A percentile compares a stretch with the other conserved stretches of the same genome.
These are phyloP conservation scores for Colletotrichum sojae DNA, from an alignment of 2,329 filamentous ascomycete genomes.

Conservation along the genomic window DNA sequence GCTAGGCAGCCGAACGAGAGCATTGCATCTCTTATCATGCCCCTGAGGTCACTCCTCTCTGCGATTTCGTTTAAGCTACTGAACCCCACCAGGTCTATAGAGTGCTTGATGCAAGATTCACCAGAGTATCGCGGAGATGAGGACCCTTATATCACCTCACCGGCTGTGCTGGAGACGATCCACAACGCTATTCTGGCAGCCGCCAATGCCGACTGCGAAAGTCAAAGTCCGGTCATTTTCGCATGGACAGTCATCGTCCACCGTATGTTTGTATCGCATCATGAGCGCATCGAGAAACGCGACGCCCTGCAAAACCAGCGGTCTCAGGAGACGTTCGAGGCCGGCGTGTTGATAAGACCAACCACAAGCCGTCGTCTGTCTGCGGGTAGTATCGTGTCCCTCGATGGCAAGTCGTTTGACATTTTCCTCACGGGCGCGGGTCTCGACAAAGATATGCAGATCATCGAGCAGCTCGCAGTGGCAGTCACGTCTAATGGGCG, in stretches of 20 bases:
- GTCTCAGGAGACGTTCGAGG: slow-evolving; percentile 70
- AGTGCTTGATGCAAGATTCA: slow-evolving; percentile 62
- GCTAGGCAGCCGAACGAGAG: slow-evolving; percentile 53
- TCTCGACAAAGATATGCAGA: slow-evolving; percentile 65
- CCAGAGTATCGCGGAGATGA: slow-evolving; percentile 46
- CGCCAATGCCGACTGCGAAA: slow-evolving; percentile 68
- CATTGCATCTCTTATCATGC: slow-evolving; percentile 67
- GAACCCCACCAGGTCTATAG: slow-evolving; percentile 72
- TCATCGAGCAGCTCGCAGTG: slow-evolving; percentile 65
- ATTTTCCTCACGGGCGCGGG: slow-evolving; percentile 67
- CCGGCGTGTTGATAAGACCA: slow-evolving; percentile 58
- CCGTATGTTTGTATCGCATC: slow-evolving; percentile 75
- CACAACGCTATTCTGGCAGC: slow-evolving; percentile 78
- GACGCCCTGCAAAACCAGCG: slow-evolving; percentile 72
- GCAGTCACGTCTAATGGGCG: slow-evolving; percentile 64
- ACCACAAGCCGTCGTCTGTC: slow-evolving; percentile 68
- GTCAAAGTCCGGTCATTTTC: slow-evolving; percentile 81
- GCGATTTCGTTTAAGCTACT: slow-evolving; percentile 81
- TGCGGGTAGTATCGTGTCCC: slow-evolving; percentile 73
- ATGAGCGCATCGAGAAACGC: slow-evolving; percentile 72
- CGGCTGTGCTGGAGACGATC: slow-evolving; percentile 78
- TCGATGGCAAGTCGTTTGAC: slow-evolving; percentile 72
- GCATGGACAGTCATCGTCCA: slow-evolving; percentile 86
- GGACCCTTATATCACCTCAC: slow-evolving; percentile 77
- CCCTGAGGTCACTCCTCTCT: slow-evolving; percentile 78